Conservation (phyloP, 2,329 filamentous ascomycete species). For the Furcasterigmium sp. region DNA sequence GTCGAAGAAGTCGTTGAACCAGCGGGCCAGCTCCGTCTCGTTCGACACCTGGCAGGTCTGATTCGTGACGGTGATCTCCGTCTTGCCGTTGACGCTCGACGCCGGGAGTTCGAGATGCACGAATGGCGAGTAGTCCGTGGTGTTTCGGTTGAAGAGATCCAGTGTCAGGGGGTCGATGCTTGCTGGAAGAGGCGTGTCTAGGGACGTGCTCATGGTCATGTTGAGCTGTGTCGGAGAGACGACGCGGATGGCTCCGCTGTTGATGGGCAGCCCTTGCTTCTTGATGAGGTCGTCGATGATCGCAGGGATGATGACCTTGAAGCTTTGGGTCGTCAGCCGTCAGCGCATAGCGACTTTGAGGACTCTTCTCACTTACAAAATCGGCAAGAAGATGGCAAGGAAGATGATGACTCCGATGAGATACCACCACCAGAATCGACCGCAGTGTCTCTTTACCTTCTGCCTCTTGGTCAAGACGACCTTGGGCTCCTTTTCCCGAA, state of each 20-base stretch:
- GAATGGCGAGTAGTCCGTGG: slow-evolving; percentile 19
- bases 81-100: slow-evolving; percentile 27
- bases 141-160: slow-evolving; percentile 33
- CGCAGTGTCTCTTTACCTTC: slow-evolving; percentile 28
- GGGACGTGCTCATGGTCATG: slow-evolving; percentile 28
- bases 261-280: slow-evolving; percentile 31
- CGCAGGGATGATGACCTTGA: slow-evolving; percentile 38
- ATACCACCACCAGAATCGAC: slow-evolving; percentile 38
- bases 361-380: slow-evolving; percentile 38
- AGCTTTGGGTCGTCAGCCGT: too few species aligned
- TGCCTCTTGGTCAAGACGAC: background rate
- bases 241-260: slow-evolving; percentile 25
- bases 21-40: slow-evolving; percentile 30
- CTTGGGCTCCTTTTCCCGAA: background rate
- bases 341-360: too few species aligned
- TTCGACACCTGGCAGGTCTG: slow-evolving; percentile 29
- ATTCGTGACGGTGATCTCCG: slow-evolving; percentile 25
- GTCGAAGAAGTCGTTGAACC: slow-evolving; percentile 35
- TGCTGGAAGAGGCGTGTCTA: slow-evolving; percentile 30
- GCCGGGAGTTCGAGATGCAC: slow-evolving; percentile 19
- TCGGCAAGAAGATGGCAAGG: slow-evolving; percentile 36
- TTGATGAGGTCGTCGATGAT: slow-evolving; percentile 39
- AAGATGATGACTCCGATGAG: slow-evolving; percentile 32
- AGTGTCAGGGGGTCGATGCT: slow-evolving; percentile 31
- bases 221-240: slow-evolving; percentile 25